Evolutionary conservation across 2,329 filamentous ascomycete species (phyloP).

Genomic region (Calonectria pteridis): DNA sequence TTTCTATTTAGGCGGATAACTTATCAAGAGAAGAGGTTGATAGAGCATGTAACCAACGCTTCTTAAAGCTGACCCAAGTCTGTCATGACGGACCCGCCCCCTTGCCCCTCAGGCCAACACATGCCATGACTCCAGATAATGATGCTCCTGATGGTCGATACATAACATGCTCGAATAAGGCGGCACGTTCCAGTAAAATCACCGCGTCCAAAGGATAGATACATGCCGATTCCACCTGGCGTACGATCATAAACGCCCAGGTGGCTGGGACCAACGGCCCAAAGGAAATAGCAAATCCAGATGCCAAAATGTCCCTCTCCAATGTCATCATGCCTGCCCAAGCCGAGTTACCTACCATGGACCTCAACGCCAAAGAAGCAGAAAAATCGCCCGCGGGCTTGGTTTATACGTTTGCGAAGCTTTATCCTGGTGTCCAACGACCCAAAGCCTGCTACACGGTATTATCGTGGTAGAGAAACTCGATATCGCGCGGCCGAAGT

Average conservation of each 20-base stretch:
- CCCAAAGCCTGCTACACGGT: conserved; percentile 66
- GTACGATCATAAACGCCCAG: conserved; percentile 11
- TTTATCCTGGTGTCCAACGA: neutral
- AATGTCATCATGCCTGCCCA: conserved; percentile 21
- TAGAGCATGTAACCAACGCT: neutral
- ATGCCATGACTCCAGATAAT: conserved; percentile 8
- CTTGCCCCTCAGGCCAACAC: conserved; percentile 6
- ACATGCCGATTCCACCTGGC: neutral
- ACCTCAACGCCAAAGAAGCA: conserved; percentile 26
- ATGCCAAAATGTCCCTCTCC: conserved; percentile 17
- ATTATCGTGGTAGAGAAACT: conserved; percentile 94
- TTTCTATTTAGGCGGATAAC: neutral
- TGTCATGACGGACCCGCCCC: conserved; percentile 6
- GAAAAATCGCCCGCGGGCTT: conserved; percentile 5
- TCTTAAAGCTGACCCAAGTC: neutral
- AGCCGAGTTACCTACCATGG: conserved; percentile 14
- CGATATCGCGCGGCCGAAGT: conserved; percentile 86
- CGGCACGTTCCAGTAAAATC: neutral
- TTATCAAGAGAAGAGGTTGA: neutral
- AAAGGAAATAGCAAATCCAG: conserved; percentile 11
- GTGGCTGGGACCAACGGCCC: conserved; percentile 1
- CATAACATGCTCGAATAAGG: neutral
- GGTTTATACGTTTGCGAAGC: conserved; percentile 2
- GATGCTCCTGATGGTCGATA: neutral
- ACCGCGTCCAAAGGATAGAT: neutral